Evolutionary conservation across 2,329 filamentous ascomycete species (phyloP).

Genomic region (Coniosporium tulheliwenetii): DNA sequence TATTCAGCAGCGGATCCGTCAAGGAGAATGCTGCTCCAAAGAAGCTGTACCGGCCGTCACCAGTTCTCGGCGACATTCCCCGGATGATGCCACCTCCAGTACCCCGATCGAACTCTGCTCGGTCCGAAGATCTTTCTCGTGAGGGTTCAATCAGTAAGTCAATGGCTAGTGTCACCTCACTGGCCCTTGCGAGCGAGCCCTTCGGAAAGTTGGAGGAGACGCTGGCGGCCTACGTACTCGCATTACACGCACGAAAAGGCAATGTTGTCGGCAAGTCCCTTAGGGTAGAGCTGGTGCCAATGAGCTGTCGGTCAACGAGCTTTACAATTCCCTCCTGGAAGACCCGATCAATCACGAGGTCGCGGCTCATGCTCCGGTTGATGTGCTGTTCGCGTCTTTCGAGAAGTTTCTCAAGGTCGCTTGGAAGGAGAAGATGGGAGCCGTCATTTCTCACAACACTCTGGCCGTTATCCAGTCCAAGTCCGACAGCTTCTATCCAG

Average conservation of each 20-base stretch:
- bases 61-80: constrained; percentile 17
- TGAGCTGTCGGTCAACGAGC: constrained; percentile 68
- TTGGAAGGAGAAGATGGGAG: constrained; percentile 79
- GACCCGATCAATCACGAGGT: constrained; percentile 64
- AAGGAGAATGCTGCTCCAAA: constrained; percentile 19
- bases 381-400: constrained; percentile 80
- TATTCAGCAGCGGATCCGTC: constrained; percentile 48
- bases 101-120: no score
- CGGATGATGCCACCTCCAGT: constrained; percentile 4
- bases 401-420: constrained; percentile 83
- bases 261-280: constrained; percentile 69
- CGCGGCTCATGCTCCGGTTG: constrained; percentile 59
- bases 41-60: constrained; percentile 16
- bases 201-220: constrained; percentile 68
- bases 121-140: no score
- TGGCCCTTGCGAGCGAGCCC: constrained; percentile 30
- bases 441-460: constrained; percentile 57
- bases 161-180: constrained; percentile 1
- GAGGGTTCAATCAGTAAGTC: no score
- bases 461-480: constrained; percentile 60
- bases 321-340: constrained; percentile 80
- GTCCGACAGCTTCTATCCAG: constrained; percentile 46
- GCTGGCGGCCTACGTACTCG: constrained; percentile 67
- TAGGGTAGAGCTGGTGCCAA: constrained; percentile 52
- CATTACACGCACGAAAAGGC: constrained; percentile 70